Conservation (phyloP, 495 filamentous ascomycete genomes). For the Acidiella bohemica region DNA sequence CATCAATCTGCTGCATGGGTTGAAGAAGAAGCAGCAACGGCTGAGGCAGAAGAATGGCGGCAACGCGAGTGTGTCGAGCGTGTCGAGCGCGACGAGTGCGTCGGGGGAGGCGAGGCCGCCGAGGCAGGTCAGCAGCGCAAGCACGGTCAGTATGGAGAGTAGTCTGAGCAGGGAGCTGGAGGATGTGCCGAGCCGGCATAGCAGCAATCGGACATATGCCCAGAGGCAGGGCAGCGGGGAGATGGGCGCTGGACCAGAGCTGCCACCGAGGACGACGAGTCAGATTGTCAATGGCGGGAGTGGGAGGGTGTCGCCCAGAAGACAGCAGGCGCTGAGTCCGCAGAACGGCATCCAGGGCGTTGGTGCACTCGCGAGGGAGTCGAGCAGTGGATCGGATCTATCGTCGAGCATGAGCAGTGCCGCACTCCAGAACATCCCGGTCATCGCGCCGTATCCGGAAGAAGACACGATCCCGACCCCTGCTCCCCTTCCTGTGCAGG, state of each 20-base stretch:
- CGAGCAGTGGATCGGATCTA: slow-evolving; percentile 29
- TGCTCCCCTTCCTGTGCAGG: too few species aligned
- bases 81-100: slow-evolving; percentile 17
- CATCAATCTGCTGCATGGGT: slow-evolving; percentile 85
- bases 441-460: slow-evolving; percentile 49
- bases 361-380: slow-evolving; percentile 34
- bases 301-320: slow-evolving; percentile 24
- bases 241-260: slow-evolving; percentile 30
- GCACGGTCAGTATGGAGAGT: slow-evolving; percentile 40
- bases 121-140: slow-evolving; percentile 45
- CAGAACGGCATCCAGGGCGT: slow-evolving; percentile 38
- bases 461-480: slow-evolving; percentile 38
- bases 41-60: slow-evolving; percentile 57
- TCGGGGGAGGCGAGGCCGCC: slow-evolving; percentile 31
- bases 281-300: slow-evolving; percentile 36
- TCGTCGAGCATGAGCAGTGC: slow-evolving; percentile 42
- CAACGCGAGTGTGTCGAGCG: neutral
- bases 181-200: slow-evolving; percentile 34
- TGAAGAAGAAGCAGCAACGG: slow-evolving; percentile 91
- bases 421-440: slow-evolving; percentile 54
- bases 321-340: slow-evolving; percentile 29
- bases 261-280: slow-evolving; percentile 37
- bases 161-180: slow-evolving; percentile 51
- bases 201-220: slow-evolving; percentile 28
- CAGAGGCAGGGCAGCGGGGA: slow-evolving; percentile 37